These are phyloP conservation scores for Scytalidium sp. DNA, from an alignment of 2,329 filamentous ascomycete genomes.

Conservation along the genomic window DNA sequence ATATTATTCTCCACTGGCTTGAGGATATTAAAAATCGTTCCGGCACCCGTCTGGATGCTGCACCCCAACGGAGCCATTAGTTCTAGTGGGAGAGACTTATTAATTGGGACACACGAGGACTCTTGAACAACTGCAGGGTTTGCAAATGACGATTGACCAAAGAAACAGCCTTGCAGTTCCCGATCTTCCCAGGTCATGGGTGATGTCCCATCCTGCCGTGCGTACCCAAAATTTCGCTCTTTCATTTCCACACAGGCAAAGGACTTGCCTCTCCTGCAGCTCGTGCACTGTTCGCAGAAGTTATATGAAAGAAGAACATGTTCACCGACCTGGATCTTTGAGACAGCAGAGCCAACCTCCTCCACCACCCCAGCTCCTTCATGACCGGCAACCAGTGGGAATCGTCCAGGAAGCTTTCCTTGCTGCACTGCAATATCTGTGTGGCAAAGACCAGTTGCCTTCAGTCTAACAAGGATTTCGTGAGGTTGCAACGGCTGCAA, in stretches of 20 bases:
- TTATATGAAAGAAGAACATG: slow-evolving; percentile 31
- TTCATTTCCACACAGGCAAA: slow-evolving; percentile 22
- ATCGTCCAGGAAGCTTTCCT: slow-evolving; percentile 4
- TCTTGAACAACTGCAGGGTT: slow-evolving; percentile 21
- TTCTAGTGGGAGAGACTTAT: slow-evolving; percentile 21
- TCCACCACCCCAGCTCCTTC: slow-evolving; percentile 20
- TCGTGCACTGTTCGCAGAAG: slow-evolving; percentile 26
- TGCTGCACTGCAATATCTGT: slow-evolving; percentile 7
- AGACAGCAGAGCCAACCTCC: slow-evolving; percentile 8
- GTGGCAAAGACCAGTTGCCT: slow-evolving; percentile 28
- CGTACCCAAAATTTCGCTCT: not conserved
- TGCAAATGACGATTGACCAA: slow-evolving; percentile 28
- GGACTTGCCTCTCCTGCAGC: slow-evolving; percentile 23
- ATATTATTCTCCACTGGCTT: slow-evolving; percentile 17
- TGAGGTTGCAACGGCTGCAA: slow-evolving; percentile 27
- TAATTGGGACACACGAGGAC: slow-evolving; percentile 20
- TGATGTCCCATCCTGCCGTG: not conserved
- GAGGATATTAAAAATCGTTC: slow-evolving; percentile 34
- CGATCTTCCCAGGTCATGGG: slow-evolving; percentile 3
- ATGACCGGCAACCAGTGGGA: slow-evolving; percentile 24
- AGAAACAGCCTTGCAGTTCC: slow-evolving; percentile 22
- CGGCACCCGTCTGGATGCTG: slow-evolving; percentile 38
- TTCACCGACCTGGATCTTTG: slow-evolving; percentile 14
- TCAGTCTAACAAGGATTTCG: slow-evolving; percentile 31
- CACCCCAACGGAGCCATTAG: slow-evolving; percentile 37